Evolutionary conservation across 2,329 filamentous ascomycete genomes (phyloP).

Genomic region (Raffaelea deltoideospora): DNA sequence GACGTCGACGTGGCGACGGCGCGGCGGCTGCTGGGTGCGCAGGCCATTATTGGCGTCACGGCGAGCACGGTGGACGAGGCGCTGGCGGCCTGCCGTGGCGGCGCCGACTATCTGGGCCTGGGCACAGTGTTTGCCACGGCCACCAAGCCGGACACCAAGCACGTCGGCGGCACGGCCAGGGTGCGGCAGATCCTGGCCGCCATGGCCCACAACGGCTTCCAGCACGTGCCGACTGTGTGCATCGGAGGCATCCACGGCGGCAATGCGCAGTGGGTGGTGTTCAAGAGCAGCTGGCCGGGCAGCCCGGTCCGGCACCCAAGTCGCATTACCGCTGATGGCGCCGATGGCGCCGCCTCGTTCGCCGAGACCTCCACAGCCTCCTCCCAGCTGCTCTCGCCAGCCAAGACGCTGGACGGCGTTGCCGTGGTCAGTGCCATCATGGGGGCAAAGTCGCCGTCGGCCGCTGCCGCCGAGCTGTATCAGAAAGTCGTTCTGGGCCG

Average conservation of each 20-base stretch:
- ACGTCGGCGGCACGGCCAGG: slow-evolving; percentile 60
- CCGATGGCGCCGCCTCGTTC: too few species aligned
- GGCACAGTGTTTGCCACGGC: slow-evolving; percentile 78
- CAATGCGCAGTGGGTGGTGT: slow-evolving; percentile 61
- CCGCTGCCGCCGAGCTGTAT: slow-evolving; percentile 44
- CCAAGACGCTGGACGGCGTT: slow-evolving; percentile 59
- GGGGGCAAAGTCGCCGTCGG: slow-evolving; percentile 50
- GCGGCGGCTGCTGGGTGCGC: slow-evolving; percentile 54
- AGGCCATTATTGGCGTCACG: slow-evolving; percentile 78
- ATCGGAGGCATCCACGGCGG: slow-evolving; percentile 76
- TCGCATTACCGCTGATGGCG: neutral
- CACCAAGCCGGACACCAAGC: slow-evolving; percentile 57
- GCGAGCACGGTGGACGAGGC: slow-evolving; percentile 65
- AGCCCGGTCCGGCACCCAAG: neutral
- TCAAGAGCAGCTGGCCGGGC: slow-evolving; percentile 38
- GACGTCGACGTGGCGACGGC: slow-evolving; percentile 53
- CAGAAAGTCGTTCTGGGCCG: slow-evolving; percentile 29
- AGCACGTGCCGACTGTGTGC: slow-evolving; percentile 50
- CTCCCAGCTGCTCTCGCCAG: slow-evolving; percentile 11
- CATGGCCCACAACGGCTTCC: slow-evolving; percentile 33
- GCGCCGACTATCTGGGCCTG: slow-evolving; percentile 84
- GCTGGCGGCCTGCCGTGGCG: slow-evolving; percentile 50
- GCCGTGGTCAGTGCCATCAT: slow-evolving; percentile 86
- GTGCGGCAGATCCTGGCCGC: slow-evolving; percentile 49
- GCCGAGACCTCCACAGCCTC: neutral